These are phyloP conservation scores for Fraxinus velutina DNA, from an alignment of 305 asterid genomes.

Conservation along the genomic window DNA sequence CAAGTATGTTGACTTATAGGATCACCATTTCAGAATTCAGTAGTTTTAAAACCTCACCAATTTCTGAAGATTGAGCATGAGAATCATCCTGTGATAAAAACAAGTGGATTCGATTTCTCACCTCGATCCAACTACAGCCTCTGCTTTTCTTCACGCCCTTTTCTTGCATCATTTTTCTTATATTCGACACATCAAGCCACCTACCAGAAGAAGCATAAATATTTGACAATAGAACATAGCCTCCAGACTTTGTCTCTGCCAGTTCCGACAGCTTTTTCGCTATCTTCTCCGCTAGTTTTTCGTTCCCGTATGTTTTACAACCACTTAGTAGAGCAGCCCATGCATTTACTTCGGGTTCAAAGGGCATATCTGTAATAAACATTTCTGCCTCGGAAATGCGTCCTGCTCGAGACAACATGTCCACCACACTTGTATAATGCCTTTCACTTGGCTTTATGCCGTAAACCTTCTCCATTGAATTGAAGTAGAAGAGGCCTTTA, in stretches of 20 bases:
- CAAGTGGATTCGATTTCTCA: constrained; percentile 43
- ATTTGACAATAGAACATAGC: constrained; percentile 61
- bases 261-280: constrained; percentile 37
- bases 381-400: constrained; percentile 62
- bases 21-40: constrained; percentile 43
- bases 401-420: constrained; percentile 79
- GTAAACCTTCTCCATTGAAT: constrained; percentile 61
- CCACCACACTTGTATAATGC: constrained; percentile 61
- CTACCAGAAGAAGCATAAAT: constrained; percentile 63
- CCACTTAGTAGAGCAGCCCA: constrained; percentile 82
- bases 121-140: constrained; percentile 80
- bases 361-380: constrained; percentile 51
- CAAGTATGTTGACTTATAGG: neutral
- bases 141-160: constrained; percentile 61
- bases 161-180: constrained; percentile 55
- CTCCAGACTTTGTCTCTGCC: constrained; percentile 50
- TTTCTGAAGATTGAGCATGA: constrained; percentile 36
- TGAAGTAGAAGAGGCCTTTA: constrained; percentile 61
- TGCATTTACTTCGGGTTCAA: constrained; percentile 53
- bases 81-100: constrained; percentile 63
- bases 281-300: constrained; percentile 37
- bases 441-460: constrained; percentile 46
- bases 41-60: constrained; percentile 42
- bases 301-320: constrained; percentile 53
- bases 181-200: constrained; percentile 60